Evolutionary conservation across 1,139 yeast genomes (phyloP).

Genomic region (Suhomyces kunorum): DNA sequence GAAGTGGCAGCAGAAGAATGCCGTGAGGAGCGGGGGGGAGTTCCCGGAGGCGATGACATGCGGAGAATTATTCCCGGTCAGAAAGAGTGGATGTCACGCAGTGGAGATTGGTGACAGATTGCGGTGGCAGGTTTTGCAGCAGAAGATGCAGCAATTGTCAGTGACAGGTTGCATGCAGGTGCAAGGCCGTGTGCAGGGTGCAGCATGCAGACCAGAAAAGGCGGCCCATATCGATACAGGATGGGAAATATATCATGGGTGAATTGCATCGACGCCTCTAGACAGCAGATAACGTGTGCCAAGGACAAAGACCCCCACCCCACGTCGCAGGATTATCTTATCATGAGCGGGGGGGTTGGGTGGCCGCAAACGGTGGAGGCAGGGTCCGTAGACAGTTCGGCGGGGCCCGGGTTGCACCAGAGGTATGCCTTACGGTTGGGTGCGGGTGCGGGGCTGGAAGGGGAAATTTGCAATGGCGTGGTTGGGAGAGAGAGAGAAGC

Average conservation of each 20-base stretch:
- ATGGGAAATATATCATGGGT: too few species aligned
- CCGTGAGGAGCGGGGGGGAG: slow-evolving; percentile 3
- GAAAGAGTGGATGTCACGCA: background rate
- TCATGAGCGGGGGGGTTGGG: background rate
- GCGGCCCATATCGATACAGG: too few species aligned
- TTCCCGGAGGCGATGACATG: background rate
- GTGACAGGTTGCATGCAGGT: too few species aligned
- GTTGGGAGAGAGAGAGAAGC: background rate
- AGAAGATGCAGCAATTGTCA: too few species aligned
- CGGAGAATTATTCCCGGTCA: background rate
- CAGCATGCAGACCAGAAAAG: too few species aligned
- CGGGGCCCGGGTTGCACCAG: slow-evolving; percentile 1
- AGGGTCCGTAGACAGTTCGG: too few species aligned
- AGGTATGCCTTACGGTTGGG: background rate
- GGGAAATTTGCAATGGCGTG: background rate
- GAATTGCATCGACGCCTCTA: too few species aligned
- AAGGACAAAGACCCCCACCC: background rate
- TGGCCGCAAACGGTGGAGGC: too few species aligned
- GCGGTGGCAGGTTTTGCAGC: too few species aligned
- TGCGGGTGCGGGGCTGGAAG: background rate
- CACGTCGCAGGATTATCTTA: slow-evolving; percentile 1
- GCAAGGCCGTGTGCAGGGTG: too few species aligned
- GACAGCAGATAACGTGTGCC: background rate
- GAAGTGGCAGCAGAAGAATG: background rate
- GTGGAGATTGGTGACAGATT: too few species aligned